phyloP scores from a whole-genome alignment of 2,329 filamentous ascomycete genomes.

The Penicillium frequentans region DNA sequence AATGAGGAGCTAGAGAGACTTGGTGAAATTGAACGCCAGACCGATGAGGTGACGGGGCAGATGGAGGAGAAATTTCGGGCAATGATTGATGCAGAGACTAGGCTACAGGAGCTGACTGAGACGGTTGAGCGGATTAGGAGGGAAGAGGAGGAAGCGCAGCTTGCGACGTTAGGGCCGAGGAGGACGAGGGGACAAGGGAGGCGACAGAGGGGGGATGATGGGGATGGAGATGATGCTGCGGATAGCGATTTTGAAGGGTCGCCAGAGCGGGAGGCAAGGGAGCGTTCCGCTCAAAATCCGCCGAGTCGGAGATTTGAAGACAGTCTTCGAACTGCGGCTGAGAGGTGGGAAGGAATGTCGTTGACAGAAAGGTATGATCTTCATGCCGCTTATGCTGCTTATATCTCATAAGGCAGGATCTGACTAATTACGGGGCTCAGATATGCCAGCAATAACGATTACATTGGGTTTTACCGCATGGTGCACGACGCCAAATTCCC shows the following conservation, averaged over 20 bases:
- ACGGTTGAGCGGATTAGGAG: constrained; percentile 45
- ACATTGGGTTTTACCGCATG: constrained; percentile 61
- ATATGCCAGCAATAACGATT: constrained; percentile 62
- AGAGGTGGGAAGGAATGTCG: constrained; percentile 38
- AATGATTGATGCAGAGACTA: constrained; percentile 57
- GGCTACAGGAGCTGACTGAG: constrained; percentile 46
- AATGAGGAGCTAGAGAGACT: constrained; percentile 40
- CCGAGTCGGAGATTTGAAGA: constrained; percentile 37
- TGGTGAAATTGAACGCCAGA: constrained; percentile 45
- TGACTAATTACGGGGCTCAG: constrained; percentile 15
- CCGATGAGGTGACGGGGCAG: constrained; percentile 52
- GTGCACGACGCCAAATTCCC: constrained; percentile 61
- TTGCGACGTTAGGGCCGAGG: constrained; percentile 27
- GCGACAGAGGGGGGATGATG: constrained; percentile 28
- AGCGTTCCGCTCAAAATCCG: constrained; percentile 27
- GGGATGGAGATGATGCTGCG: constrained; percentile 38
- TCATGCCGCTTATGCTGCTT: constrained; percentile 9
- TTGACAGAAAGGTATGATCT: constrained; percentile 42
- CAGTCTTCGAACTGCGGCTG: constrained; percentile 33
- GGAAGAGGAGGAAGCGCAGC: constrained; percentile 35
- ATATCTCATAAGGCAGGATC: neutral
- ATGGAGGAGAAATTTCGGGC: constrained; percentile 60
- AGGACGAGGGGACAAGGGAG: constrained; percentile 10
- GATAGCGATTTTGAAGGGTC: constrained; percentile 44
- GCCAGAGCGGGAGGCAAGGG: constrained; percentile 37